Conservation (phyloP, 768 basidiomycete species). For the Phlebiopsis flavidoalba region DNA sequence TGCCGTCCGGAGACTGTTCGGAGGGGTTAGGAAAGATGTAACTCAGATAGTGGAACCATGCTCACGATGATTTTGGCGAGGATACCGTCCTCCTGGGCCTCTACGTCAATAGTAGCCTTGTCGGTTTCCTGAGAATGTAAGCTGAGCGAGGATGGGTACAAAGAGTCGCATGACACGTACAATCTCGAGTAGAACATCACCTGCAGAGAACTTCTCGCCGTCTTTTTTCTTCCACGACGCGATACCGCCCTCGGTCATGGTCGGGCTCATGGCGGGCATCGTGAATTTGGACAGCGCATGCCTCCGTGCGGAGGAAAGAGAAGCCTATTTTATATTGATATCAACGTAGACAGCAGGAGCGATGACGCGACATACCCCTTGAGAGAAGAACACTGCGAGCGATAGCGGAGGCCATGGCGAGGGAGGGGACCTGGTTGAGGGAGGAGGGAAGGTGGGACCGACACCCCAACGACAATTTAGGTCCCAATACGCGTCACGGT, state of each 20-base stretch:
- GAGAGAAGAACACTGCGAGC: slow-evolving; percentile 55
- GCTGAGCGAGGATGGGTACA: slow-evolving; percentile 3
- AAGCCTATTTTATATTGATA: slow-evolving; percentile 46
- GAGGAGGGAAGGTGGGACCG: slow-evolving; percentile 17
- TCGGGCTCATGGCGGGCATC: slow-evolving; percentile 99
- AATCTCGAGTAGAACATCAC: slow-evolving; percentile 95
- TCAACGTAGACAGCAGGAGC: not conserved
- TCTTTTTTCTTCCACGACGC: slow-evolving; percentile 97
- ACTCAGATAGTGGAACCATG: slow-evolving; percentile 1
- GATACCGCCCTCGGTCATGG: slow-evolving; percentile 99
- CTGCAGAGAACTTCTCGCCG: slow-evolving; percentile 82
- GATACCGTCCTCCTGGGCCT: slow-evolving; percentile 96
- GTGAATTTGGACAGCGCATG: slow-evolving; percentile 81
- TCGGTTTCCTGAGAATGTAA: slow-evolving; percentile 74
- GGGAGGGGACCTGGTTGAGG: slow-evolving; percentile 21
- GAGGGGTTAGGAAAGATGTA: not conserved
- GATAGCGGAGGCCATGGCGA: slow-evolving; percentile 55
- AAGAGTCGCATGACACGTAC: slow-evolving; percentile 41
- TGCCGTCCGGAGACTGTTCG: slow-evolving; percentile 68
- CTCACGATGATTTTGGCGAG: slow-evolving; percentile 95
- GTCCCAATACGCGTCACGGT: slow-evolving; percentile 5
- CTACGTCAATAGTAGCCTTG: slow-evolving; percentile 99
- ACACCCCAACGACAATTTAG: slow-evolving; percentile 15
- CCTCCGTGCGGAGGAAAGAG: slow-evolving; percentile 73
- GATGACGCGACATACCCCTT: slow-evolving; percentile 46